Evolutionary conservation across 2,329 filamentous ascomycete species (phyloP).

Genomic region (Parastagonospora avenae): DNA sequence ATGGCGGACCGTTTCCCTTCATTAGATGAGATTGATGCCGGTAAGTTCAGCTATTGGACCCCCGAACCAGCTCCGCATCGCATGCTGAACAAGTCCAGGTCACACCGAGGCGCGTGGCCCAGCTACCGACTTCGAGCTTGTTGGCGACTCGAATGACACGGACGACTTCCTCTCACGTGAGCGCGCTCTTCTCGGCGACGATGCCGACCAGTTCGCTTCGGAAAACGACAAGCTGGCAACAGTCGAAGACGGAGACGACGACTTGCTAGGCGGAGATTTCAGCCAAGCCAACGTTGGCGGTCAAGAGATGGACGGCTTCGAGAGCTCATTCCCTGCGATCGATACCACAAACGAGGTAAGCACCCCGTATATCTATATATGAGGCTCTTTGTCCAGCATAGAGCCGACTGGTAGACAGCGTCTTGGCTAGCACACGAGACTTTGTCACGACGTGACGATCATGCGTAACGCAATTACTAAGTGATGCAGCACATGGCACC

Average conservation of each 20-base stretch:
- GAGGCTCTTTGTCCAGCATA: neutral
- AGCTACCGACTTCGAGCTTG: constrained; percentile 49
- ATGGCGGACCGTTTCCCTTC: constrained; percentile 61
- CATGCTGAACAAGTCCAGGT: constrained; percentile 55
- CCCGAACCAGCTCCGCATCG: constrained; percentile 24
- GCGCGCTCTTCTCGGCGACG: constrained; percentile 86
- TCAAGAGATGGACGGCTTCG: constrained; percentile 68
- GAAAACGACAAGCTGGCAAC: constrained; percentile 71
- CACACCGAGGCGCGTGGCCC: constrained; percentile 68
- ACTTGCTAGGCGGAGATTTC: constrained; percentile 69
- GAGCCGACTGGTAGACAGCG: no score
- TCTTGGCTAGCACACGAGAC: no score
- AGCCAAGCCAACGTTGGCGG: constrained; percentile 47
- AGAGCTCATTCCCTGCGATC: constrained; percentile 89
- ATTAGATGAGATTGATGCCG: constrained; percentile 59
- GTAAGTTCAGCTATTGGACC: constrained; percentile 43
- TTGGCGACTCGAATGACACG: constrained; percentile 64
- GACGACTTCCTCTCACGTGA: constrained; percentile 92
- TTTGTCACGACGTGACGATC: no score
- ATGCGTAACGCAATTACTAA: constrained; percentile 12
- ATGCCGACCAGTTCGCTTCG: constrained; percentile 87
- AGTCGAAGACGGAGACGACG: constrained; percentile 68
- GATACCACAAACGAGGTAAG: constrained; percentile 73
- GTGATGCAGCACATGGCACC: constrained; percentile 68
- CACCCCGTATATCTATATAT: constrained; percentile 1